A percentile compares a stretch with the other conserved stretches of the same genome.
These are phyloP conservation scores for Colletotrichum sp. DNA, from an alignment of 2,329 filamentous ascomycete genomes.

Conservation along the genomic window DNA sequence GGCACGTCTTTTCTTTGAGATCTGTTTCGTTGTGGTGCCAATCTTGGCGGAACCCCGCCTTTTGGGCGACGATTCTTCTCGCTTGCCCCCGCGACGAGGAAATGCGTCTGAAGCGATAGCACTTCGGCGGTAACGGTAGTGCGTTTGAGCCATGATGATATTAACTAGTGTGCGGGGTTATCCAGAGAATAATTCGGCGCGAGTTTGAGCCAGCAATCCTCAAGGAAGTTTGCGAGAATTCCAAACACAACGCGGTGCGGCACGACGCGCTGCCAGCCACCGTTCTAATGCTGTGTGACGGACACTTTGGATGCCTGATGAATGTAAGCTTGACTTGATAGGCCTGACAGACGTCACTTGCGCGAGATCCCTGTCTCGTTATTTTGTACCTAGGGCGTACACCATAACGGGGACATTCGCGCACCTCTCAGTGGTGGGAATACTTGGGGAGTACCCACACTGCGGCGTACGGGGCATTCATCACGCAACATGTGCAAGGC, in stretches of 20 bases:
- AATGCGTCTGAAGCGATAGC: not conserved
- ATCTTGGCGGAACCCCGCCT: not conserved
- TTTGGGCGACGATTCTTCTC: not conserved
- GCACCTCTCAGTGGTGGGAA: not conserved
- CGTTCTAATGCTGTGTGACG: not conserved
- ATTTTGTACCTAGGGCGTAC: not conserved
- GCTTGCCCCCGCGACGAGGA: not conserved
- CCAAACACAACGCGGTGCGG: not conserved
- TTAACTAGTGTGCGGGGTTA: not conserved
- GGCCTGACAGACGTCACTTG: not conserved
- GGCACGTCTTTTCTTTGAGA: not conserved
- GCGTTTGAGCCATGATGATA: not conserved
- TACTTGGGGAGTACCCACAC: not conserved
- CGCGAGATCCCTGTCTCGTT: not conserved
- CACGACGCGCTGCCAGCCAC: not conserved
- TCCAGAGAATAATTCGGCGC: not conserved
- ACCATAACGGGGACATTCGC: not conserved
- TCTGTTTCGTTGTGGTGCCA: not conserved
- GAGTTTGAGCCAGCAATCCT: not conserved
- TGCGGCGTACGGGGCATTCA: not conserved
- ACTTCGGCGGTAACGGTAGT: not conserved
- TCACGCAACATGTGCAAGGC: not conserved
- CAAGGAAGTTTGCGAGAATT: not conserved
- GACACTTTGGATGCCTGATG: not conserved
- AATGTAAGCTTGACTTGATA: not conserved